phyloP scores from a whole-genome alignment of 495 filamentous ascomycete genomes.

The Darksidea phi region DNA sequence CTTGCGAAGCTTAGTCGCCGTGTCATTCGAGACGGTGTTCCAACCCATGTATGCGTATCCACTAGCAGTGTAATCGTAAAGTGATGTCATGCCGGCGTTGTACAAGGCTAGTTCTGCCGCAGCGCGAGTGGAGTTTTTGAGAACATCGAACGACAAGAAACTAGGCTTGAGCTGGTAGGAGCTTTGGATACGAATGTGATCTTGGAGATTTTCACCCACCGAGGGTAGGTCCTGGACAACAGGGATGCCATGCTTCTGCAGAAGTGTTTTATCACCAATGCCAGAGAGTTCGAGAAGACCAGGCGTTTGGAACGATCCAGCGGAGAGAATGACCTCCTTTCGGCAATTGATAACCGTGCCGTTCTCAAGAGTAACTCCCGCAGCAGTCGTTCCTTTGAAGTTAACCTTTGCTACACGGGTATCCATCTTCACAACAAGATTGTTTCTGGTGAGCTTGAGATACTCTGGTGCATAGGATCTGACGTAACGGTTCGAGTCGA shows the following conservation, averaged over 20 bases:
- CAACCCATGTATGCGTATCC: slow-evolving; percentile 31
- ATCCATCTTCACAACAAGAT: slow-evolving; percentile 20
- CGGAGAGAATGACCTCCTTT: slow-evolving; percentile 63
- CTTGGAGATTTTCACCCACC: slow-evolving; percentile 65
- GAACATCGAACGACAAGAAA: slow-evolving; percentile 15
- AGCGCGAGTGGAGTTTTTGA: slow-evolving; percentile 12
- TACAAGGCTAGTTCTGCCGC: slow-evolving; percentile 10
- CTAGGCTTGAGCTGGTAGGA: slow-evolving; percentile 34
- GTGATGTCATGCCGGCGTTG: slow-evolving; percentile 11
- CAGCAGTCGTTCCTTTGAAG: slow-evolving; percentile 7
- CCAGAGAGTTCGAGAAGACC: slow-evolving; percentile 51
- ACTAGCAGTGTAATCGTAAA: slow-evolving; percentile 34
- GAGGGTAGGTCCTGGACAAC: slow-evolving; percentile 55
- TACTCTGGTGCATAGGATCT: slow-evolving; percentile 42
- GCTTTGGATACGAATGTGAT: slow-evolving; percentile 45
- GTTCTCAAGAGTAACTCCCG: slow-evolving; percentile 12
- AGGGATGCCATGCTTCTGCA: slow-evolving; percentile 50
- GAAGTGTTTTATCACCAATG: slow-evolving; percentile 53
- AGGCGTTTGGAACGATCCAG: slow-evolving; percentile 60
- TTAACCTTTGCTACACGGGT: slow-evolving; percentile 23
- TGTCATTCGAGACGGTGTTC: slow-evolving; percentile 15
- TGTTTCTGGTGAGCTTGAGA: slow-evolving; percentile 10
- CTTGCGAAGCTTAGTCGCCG: not conserved
- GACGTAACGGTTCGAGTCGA: slow-evolving; percentile 41
- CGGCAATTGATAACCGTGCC: slow-evolving; percentile 41